phyloP scores from a whole-genome alignment of 2,329 filamentous ascomycete species.

The Aspergillus sojae region DNA sequence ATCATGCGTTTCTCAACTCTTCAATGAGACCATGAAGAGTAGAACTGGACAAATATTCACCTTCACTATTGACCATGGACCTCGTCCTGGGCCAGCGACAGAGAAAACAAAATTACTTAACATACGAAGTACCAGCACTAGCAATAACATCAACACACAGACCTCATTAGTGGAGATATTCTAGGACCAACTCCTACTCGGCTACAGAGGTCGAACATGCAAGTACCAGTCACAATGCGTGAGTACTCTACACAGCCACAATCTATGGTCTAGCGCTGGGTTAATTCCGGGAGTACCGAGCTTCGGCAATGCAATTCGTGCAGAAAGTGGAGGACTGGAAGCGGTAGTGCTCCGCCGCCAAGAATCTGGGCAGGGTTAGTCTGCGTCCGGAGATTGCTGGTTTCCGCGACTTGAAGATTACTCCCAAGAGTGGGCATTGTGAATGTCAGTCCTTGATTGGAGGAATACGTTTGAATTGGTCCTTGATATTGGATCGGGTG shows the following conservation, averaged over 20 bases:
- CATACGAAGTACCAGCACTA: background rate
- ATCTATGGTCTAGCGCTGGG: background rate
- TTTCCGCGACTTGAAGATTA: background rate
- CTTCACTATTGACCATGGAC: background rate
- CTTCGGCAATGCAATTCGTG: slow-evolving; percentile 1
- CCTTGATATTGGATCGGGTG: background rate
- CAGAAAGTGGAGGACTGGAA: slow-evolving; percentile 1
- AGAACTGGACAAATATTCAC: background rate
- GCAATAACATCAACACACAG: too few relatives aligned
- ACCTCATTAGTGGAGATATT: background rate
- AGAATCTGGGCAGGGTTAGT: background rate
- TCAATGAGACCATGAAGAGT: too few relatives aligned
- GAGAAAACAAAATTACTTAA: background rate
- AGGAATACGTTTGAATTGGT: background rate
- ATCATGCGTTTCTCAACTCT: background rate
- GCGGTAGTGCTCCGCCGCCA: background rate
- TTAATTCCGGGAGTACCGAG: background rate
- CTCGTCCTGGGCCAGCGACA: background rate
- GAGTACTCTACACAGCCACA: background rate
- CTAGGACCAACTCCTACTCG: background rate
- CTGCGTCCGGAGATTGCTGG: slow-evolving; percentile 1
- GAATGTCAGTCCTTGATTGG: background rate
- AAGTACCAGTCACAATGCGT: background rate
- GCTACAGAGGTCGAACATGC: background rate
- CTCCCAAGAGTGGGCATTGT: background rate